These are phyloP conservation scores for Fusarium zealandicum DNA, from an alignment of 2,329 filamentous ascomycete species.

Conservation along the genomic window DNA sequence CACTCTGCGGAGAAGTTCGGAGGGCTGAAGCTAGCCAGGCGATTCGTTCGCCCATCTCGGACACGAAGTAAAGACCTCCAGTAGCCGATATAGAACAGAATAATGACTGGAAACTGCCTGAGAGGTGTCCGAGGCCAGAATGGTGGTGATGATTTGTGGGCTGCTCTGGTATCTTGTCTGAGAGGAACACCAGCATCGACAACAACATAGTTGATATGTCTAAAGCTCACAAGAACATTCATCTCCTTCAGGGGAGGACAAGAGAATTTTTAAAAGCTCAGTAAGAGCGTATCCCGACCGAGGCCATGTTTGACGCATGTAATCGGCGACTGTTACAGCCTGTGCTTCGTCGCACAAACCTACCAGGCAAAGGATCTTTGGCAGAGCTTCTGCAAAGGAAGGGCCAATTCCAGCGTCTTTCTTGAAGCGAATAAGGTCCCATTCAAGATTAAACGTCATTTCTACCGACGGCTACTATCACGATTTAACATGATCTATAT, in stretches of 20 bases:
- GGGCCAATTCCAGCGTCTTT: rapidly evolving
- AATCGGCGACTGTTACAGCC: background rate
- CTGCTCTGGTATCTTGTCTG: background rate
- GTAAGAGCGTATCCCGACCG: background rate
- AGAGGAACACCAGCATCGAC: background rate
- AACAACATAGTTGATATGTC: background rate
- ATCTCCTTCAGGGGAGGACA: background rate
- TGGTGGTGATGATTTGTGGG: background rate
- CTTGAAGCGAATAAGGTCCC: background rate
- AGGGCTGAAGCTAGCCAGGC: slow-evolving; percentile 8
- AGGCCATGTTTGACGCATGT: slow-evolving; percentile 16
- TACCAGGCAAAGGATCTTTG: background rate
- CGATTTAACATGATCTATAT: too few species aligned
- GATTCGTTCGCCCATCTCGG: slow-evolving; percentile 17
- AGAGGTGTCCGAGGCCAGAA: background rate
- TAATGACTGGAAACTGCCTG: background rate
- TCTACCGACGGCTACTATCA: too few species aligned
- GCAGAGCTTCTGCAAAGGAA: background rate
- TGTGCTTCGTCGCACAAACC: slow-evolving; percentile 4
- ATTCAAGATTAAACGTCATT: background rate
- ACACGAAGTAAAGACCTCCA: background rate
- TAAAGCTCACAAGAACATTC: background rate
- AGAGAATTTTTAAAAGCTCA: background rate
- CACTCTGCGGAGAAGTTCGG: background rate
- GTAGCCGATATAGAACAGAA: background rate